A percentile compares a stretch with the other conserved stretches of the same genome.
These are phyloP conservation scores for Naegleria fowleri DNA, from an alignment of 208 protist genomes.

Conservation along the genomic window DNA sequence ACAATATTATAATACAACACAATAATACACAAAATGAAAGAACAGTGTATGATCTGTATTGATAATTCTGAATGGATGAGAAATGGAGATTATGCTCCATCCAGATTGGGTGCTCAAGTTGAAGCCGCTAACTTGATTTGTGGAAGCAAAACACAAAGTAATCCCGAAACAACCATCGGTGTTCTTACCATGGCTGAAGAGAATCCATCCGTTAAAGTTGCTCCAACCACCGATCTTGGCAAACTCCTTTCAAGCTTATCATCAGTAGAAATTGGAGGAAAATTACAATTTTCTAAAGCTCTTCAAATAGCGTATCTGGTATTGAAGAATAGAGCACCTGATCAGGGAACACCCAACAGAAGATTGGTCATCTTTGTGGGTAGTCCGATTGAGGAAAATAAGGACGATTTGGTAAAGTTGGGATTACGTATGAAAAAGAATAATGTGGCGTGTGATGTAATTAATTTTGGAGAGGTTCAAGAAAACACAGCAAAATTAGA, in stretches of 20 bases:
- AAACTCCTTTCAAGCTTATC: conserved; percentile 80
- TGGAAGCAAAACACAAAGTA: conserved; percentile 81
- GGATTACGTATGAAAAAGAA: conserved; percentile 93
- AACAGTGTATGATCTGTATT: conserved; percentile 79
- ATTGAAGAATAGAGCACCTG: conserved; percentile 90
- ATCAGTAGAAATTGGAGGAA: conserved; percentile 71
- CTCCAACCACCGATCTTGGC: conserved; percentile 84
- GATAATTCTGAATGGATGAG: conserved; percentile 97
- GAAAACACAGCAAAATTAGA: conserved; percentile 78
- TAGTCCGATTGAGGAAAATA: conserved; percentile 75
- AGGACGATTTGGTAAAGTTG: conserved; percentile 76
- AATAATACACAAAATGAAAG: conserved; percentile 27
- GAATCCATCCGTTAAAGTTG: conserved; percentile 80
- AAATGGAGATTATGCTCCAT: conserved; percentile 95
- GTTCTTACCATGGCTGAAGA: conserved; percentile 77
- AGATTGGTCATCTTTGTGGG: conserved; percentile 96
- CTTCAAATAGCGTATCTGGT: conserved; percentile 88
- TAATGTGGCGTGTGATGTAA: conserved; percentile 89
- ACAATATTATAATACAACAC: too few species aligned
- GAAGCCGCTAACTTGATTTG: conserved; percentile 90
- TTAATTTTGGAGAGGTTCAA: conserved; percentile 87
- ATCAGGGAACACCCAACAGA: conserved; percentile 78
- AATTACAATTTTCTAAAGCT: conserved; percentile 70
- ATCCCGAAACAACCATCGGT: conserved; percentile 93
- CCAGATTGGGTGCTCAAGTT: conserved; percentile 82